Evolutionary conservation across 2,329 filamentous ascomycete genomes (phyloP).

Genomic region (Aaosphaeria arxii): DNA sequence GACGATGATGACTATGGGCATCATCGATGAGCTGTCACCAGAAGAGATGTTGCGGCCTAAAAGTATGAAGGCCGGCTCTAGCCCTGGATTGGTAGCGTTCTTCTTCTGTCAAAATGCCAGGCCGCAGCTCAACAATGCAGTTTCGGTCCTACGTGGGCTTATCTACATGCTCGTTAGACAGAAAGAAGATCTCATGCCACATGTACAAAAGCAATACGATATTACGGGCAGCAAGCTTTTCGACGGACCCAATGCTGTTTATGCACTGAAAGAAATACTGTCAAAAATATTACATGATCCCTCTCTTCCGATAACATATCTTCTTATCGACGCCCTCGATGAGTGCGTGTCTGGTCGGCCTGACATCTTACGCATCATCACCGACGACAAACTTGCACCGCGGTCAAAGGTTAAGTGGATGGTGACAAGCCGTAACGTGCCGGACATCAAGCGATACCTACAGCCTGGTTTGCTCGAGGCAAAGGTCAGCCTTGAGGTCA

Average conservation of each 20-base stretch:
- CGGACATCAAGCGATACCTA: constrained; percentile 2
- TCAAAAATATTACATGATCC: constrained; percentile 38
- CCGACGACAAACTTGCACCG: background rate
- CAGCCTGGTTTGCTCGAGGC: background rate
- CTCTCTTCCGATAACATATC: constrained; percentile 4
- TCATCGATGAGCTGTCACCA: constrained; percentile 24
- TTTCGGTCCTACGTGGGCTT: constrained; percentile 43
- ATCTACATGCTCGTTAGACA: constrained; percentile 40
- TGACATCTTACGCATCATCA: constrained; percentile 4
- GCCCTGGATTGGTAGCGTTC: constrained; percentile 11
- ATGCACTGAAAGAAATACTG: constrained; percentile 38
- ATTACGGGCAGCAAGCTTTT: constrained; percentile 36
- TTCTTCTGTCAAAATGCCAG: constrained; percentile 47
- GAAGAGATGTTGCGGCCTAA: constrained; percentile 2
- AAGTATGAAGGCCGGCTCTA: too few relatives aligned
- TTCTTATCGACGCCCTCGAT: constrained; percentile 9
- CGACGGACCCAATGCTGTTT: constrained; percentile 38
- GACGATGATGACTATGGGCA: constrained; percentile 15
- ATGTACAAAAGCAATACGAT: constrained; percentile 37
- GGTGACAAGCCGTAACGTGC: background rate
- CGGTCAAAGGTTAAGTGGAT: constrained; percentile 5
- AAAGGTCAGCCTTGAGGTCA: background rate
- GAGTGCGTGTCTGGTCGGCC: constrained; percentile 5
- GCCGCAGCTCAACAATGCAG: constrained; percentile 36
- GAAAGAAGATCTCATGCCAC: constrained; percentile 28